A percentile compares a stretch with the other conserved stretches of the same genome.
Conservation (phyloP, 352 stramenopile species). For the Plasmopara viticola region DNA sequence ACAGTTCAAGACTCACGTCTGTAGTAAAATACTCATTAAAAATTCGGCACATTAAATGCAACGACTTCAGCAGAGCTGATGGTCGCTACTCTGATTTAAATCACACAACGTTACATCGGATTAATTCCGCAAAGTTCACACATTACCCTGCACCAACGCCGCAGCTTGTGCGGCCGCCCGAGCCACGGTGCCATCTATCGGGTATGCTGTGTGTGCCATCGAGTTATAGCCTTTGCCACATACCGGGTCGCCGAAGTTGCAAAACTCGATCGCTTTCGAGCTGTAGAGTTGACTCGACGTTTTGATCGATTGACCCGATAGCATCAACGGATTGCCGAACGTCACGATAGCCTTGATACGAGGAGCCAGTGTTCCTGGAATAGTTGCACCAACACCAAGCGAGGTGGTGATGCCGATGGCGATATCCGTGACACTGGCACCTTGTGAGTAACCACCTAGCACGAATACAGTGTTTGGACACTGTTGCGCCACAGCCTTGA, state of each 20-base stretch:
- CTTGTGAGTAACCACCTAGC: slow-evolving; percentile 29
- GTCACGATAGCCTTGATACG: slow-evolving; percentile 33
- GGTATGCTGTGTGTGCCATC: slow-evolving; percentile 26
- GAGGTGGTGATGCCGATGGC: slow-evolving; percentile 23
- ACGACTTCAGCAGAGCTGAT: no score
- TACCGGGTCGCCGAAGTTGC: slow-evolving; percentile 26
- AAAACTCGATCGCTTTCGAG: slow-evolving; percentile 28
- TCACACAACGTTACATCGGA: no score
- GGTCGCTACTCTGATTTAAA: no score
- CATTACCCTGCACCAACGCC: slow-evolving; percentile 16
- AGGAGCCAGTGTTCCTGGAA: slow-evolving; percentile 14
- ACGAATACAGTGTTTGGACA: slow-evolving; percentile 29
- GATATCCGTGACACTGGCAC: slow-evolving; percentile 27
- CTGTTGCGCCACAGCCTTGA: slow-evolving; percentile 18
- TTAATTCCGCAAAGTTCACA: slow-evolving; percentile 9
- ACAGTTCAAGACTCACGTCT: no score
- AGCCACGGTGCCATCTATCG: slow-evolving; percentile 18
- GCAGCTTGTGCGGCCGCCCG: slow-evolving; percentile 19
- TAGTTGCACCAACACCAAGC: slow-evolving; percentile 16
- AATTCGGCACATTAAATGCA: no score
- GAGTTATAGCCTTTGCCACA: slow-evolving; percentile 27
- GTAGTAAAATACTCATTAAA: no score
- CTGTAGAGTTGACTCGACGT: slow-evolving; percentile 19
- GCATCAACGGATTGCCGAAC: slow-evolving; percentile 29
- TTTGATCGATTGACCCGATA: slow-evolving; percentile 21